These are phyloP conservation scores for Sphaerosporella brunnea DNA, from an alignment of 495 filamentous ascomycete species.

Conservation along the genomic window DNA sequence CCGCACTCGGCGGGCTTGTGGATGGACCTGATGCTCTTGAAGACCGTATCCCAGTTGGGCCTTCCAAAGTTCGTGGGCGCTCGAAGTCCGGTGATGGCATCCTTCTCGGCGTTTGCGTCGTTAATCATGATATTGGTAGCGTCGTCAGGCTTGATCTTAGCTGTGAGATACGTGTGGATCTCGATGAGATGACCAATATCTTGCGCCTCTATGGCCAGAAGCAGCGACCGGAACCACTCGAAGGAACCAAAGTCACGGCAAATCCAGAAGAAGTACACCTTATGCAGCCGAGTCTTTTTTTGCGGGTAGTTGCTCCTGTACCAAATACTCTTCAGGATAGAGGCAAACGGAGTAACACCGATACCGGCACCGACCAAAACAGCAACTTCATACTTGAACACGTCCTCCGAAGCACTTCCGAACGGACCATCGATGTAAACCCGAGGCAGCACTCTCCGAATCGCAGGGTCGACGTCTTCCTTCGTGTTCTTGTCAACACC, in stretches of 20 bases:
- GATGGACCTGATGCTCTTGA: slow-evolving; percentile 54
- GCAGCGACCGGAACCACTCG: slow-evolving; percentile 65
- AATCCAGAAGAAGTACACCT: slow-evolving; percentile 78
- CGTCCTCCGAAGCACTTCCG: slow-evolving; percentile 58
- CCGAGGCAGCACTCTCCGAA: slow-evolving; percentile 51
- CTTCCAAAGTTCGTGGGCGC: slow-evolving; percentile 62
- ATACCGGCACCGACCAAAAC: slow-evolving; percentile 54
- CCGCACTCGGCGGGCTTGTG: slow-evolving; percentile 54
- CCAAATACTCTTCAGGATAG: slow-evolving; percentile 71
- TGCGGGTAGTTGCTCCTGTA: slow-evolving; percentile 70
- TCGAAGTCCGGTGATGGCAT: slow-evolving; percentile 56
- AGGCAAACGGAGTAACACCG: slow-evolving; percentile 58
- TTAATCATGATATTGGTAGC: slow-evolving; percentile 75
- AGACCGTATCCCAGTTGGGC: slow-evolving; percentile 67
- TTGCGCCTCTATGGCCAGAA: slow-evolving; percentile 66
- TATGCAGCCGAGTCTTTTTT: slow-evolving; percentile 52
- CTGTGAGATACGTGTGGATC: slow-evolving; percentile 57
- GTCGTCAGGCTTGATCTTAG: slow-evolving; percentile 61
- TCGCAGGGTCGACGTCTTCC: slow-evolving; percentile 43
- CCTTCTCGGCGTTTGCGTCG: slow-evolving; percentile 59
- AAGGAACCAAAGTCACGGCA: slow-evolving; percentile 59
- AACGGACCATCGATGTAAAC: slow-evolving; percentile 68
- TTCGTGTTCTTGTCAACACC: slow-evolving; percentile 41
- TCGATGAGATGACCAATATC: slow-evolving; percentile 65
- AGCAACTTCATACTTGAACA: slow-evolving; percentile 60